These are phyloP conservation scores for Hibiscus tridactylites DNA, from an alignment of 345 rosid genomes.

Conservation along the genomic window DNA sequence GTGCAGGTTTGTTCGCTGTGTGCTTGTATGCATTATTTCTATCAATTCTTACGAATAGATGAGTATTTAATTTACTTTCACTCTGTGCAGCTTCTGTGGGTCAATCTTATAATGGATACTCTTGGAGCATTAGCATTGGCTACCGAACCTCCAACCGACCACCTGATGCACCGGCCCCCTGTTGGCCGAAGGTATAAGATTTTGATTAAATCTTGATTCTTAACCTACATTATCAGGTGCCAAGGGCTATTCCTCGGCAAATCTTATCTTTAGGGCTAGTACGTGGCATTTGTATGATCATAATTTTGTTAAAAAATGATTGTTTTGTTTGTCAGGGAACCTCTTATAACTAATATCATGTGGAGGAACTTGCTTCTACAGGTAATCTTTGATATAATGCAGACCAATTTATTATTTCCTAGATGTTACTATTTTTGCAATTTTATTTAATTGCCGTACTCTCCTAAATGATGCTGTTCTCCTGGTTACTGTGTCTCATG, in stretches of 20 bases:
- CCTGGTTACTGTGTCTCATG: not conserved
- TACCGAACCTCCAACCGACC: slow-evolving; percentile 96
- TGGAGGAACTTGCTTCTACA: slow-evolving; percentile 95
- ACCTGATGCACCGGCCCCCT: slow-evolving; percentile 77
- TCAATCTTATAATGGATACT: slow-evolving; percentile 99
- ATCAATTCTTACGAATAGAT: not conserved
- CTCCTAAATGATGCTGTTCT: not conserved
- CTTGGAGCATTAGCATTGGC: slow-evolving; percentile 98
- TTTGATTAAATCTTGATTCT: not conserved
- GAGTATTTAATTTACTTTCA: not conserved
- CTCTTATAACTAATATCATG: slow-evolving; percentile 94
- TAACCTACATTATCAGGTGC: not conserved
- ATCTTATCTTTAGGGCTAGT: not conserved
- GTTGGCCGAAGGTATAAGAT: slow-evolving; percentile 80
- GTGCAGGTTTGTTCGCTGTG: slow-evolving; percentile 44
- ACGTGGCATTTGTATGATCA: not conserved
- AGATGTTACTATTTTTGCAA: not conserved
- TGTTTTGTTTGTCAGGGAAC: slow-evolving; percentile 56
- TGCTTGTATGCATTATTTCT: not conserved
- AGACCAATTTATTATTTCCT: not conserved
- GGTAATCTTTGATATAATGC: slow-evolving; percentile 26
- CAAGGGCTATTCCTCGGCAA: not conserved
- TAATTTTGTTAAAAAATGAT: not conserved
- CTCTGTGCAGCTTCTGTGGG: slow-evolving; percentile 80
- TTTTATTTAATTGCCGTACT: not conserved